Base-by-base conservation (phyloP, 345 rosid genomes). In the Populus tremula region DNA sequence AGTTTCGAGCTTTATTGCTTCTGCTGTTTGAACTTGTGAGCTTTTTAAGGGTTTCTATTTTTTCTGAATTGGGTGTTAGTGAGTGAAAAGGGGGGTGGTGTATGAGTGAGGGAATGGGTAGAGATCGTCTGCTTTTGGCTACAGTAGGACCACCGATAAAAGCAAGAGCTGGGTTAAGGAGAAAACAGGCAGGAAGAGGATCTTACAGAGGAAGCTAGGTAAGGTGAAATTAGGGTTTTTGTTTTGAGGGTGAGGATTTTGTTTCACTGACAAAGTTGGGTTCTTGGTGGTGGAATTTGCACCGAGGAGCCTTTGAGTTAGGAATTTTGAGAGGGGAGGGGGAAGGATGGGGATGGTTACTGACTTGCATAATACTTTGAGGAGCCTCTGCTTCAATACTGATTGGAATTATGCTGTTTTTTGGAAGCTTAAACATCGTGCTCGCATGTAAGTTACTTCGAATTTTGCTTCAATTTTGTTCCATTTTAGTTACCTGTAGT, bases 181-280 rank as follows among this genome's bases (percentile, higher is more conserved):
- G 94, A 71, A 90, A 94, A 67, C 98, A 94, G 84, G 98, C 98
- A 11, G 98, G 98, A 35, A 85, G 98, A 91, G 98, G 98, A 73
- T 93, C 98, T 18, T 94, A 94, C 80, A 85, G 98, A 84, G 98
- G 95, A 78, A 91, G 98, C 78, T 94, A 94, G 97, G 81, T 76
- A 39, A 63, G 81, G 81, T 71, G 79, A 36, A 5, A 62, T 49
- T 72, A 59, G 74, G 73, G 62, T 59, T 43, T 41, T 71, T 56
- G 23, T 75, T 53, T 35, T 38, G 70, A 72, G 77, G 81, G 41
- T 21, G 70, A 13, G 31, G 64, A 21, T 69, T 73, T 64, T 70
- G 56, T 38, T 73, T 81, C 23, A 77, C 71, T 81, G 70, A 76
- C 11, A 41, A 79, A 53, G 21, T 77, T 77, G 59, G 74, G 49